phyloP scores from a whole-genome alignment of 768 basidiomycete species.

The Sarcodon aspratus region DNA sequence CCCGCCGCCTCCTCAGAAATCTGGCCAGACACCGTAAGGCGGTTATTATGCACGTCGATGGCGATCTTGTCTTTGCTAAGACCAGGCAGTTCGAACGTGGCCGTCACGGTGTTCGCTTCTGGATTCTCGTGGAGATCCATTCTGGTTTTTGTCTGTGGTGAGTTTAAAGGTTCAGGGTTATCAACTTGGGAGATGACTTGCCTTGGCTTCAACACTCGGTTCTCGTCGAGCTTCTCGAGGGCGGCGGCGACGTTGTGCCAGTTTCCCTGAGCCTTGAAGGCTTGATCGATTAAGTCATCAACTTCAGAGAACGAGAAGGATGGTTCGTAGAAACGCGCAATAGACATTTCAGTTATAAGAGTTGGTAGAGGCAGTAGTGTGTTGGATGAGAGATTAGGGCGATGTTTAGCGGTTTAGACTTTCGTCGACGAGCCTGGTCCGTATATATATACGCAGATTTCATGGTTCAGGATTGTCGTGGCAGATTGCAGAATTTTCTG shows the following conservation, averaged over 20 bases:
- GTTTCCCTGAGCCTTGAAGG: conserved; percentile 13
- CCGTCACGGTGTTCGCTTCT: conserved; percentile 30
- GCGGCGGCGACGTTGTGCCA: not conserved
- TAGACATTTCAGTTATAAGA: conserved; percentile 12
- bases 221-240: not conserved
- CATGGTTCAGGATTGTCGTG: no score
- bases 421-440: no score
- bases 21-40: conserved; percentile 37
- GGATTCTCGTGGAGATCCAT: conserved; percentile 37
- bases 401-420: no score
- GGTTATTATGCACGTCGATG: conserved; percentile 35
- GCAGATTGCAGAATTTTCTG: no score
- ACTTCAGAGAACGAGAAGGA: conserved; percentile 26
- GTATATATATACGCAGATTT: no score
- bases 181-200: not conserved
- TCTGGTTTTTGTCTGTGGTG: conserved; percentile 9
- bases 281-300: conserved; percentile 30
- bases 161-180: not conserved
- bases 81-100: conserved; percentile 46
- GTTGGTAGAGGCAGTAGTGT: not conserved
- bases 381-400: no score
- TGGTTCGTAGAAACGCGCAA: conserved; percentile 28
- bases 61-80: conserved; percentile 34
- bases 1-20: conserved; percentile 17
- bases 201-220: conserved; percentile 8